A percentile compares a stretch with the other conserved stretches of the same genome.
Evolutionary conservation across 306 rosid species (phyloP).

Genomic region (Acacia crassicarpa): DNA sequence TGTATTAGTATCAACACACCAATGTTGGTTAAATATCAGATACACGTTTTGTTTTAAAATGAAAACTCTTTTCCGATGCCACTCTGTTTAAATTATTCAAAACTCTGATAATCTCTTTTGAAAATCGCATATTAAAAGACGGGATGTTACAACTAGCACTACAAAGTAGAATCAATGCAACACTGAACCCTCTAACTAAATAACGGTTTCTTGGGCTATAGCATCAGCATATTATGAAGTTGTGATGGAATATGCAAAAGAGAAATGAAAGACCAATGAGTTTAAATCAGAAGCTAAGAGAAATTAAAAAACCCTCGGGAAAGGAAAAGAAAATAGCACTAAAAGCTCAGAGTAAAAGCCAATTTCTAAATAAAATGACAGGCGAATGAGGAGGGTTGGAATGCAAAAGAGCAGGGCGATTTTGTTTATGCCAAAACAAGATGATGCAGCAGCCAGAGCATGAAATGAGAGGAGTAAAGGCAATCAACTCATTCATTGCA

Average conservation of each 20-base stretch:
- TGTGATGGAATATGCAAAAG: neutral
- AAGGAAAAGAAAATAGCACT: neutral
- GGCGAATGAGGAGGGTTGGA: neutral
- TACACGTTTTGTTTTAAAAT: no score
- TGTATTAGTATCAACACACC: no score
- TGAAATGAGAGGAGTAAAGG: neutral
- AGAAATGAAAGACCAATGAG: neutral
- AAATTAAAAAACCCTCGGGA: neutral
- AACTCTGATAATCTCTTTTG: no score
- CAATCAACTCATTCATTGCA: neutral
- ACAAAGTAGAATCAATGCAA: no score
- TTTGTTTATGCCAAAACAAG: neutral
- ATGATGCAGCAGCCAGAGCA: neutral
- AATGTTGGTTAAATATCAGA: no score
- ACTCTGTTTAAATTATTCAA: no score
- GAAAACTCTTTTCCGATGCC: no score
- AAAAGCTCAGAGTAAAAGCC: neutral
- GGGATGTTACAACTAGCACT: no score
- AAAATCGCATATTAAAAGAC: no score
- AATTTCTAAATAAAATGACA: neutral
- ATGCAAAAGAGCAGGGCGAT: neutral
- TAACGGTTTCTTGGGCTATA: neutral
- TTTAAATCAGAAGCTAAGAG: neutral
- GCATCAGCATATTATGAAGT: neutral
- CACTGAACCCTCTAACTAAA: no score